These are phyloP conservation scores for Eucalyptus rudis DNA, from an alignment of 345 rosid genomes.

Conservation along the genomic window DNA sequence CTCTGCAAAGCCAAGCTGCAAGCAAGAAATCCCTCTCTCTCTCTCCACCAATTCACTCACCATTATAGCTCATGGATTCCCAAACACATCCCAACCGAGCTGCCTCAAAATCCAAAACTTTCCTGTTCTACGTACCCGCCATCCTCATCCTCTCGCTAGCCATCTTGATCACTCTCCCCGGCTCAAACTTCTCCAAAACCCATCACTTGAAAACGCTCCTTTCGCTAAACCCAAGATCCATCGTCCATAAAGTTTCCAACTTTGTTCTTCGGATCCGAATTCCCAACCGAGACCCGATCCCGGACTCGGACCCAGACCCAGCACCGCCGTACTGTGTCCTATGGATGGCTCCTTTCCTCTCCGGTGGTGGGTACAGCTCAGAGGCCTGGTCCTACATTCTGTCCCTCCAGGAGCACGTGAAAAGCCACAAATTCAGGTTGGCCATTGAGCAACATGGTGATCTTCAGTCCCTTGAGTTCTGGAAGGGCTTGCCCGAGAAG, in stretches of 20 bases:
- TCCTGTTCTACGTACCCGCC: slow-evolving; percentile 22
- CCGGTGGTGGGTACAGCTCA: slow-evolving; percentile 92
- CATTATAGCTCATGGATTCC: not conserved
- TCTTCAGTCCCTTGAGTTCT: slow-evolving; percentile 42
- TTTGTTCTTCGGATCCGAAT: not conserved
- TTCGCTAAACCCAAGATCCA: slow-evolving; percentile 4
- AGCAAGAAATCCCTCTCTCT: not conserved
- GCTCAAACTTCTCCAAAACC: slow-evolving; percentile 19
- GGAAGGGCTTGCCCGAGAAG: slow-evolving; percentile 57
- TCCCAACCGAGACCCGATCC: not conserved
- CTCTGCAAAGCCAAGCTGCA: not conserved
- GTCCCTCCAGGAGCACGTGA: slow-evolving; percentile 27
- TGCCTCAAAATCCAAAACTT: slow-evolving; percentile 9
- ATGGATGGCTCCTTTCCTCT: slow-evolving; percentile 93
- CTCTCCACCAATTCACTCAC: not conserved
- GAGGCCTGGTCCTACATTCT: slow-evolving; percentile 78
- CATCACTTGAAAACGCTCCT: slow-evolving; percentile 21
- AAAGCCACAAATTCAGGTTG: slow-evolving; percentile 33
- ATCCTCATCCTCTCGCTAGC: slow-evolving; percentile 29
- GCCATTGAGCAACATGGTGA: slow-evolving; percentile 75
- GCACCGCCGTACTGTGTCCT: slow-evolving; percentile 43
- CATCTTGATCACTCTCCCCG: slow-evolving; percentile 10
- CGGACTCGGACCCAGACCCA: not conserved
- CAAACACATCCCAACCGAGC: not conserved
- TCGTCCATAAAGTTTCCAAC: slow-evolving; percentile 9